Evolutionary conservation across 2,329 filamentous ascomycete species (phyloP).

Genomic region (Xylariaceae sp.): DNA sequence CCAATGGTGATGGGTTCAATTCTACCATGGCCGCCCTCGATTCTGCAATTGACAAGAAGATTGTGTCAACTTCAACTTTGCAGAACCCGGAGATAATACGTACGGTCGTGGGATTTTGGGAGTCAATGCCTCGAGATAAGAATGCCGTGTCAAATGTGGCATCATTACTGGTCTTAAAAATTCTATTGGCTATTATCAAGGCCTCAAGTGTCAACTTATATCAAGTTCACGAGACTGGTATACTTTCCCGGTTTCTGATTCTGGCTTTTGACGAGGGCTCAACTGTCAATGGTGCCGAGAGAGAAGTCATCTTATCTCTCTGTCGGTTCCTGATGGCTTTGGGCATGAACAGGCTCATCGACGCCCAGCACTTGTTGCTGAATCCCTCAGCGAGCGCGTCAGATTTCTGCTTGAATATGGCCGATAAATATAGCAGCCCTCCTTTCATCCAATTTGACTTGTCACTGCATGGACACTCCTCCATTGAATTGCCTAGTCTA

Average conservation of each 20-base stretch:
- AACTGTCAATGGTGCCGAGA: slow-evolving; percentile 52
- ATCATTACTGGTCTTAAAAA: slow-evolving; percentile 62
- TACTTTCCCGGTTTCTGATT: slow-evolving; percentile 62
- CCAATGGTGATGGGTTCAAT: slow-evolving; percentile 24
- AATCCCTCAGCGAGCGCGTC: slow-evolving; percentile 51
- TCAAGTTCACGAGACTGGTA: slow-evolving; percentile 67
- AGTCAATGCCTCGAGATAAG: slow-evolving; percentile 51
- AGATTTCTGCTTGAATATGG: slow-evolving; percentile 68
- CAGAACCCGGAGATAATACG: slow-evolving; percentile 61
- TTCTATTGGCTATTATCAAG: slow-evolving; percentile 54
- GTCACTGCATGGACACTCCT: slow-evolving; percentile 80
- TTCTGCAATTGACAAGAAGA: slow-evolving; percentile 43
- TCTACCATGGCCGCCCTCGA: slow-evolving; percentile 31
- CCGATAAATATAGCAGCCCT: slow-evolving; percentile 70
- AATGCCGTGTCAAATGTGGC: slow-evolving; percentile 46
- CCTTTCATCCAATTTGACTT: slow-evolving; percentile 93
- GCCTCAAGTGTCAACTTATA: slow-evolving; percentile 66
- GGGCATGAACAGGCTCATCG: slow-evolving; percentile 74
- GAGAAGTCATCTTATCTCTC: slow-evolving; percentile 57
- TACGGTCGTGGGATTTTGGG: slow-evolving; percentile 61
- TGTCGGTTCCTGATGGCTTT: slow-evolving; percentile 67
- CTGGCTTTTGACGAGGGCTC: slow-evolving; percentile 54
- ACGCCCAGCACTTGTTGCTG: slow-evolving; percentile 70
- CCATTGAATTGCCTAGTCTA: slow-evolving; percentile 83
- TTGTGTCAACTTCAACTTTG: slow-evolving; percentile 50